These are phyloP conservation scores for Coemansia furcata DNA, from an alignment of 192 early-diverging fungal genomes.

Conservation along the genomic window DNA sequence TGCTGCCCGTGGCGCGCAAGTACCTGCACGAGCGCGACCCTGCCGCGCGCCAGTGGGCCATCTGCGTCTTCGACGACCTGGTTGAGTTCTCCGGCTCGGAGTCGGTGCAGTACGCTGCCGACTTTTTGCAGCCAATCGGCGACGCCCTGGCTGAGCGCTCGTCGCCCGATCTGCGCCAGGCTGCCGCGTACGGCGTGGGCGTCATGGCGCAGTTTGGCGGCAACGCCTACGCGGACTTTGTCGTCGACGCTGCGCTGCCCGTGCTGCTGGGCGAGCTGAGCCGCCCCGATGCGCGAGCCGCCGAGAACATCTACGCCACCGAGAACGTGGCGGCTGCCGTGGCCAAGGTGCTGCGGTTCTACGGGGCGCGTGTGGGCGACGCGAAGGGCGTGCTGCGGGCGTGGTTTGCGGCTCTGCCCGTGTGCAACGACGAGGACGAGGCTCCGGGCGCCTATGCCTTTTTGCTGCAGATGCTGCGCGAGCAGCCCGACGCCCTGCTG, in stretches of 20 bases:
- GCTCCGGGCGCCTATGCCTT: conserved; percentile 75
- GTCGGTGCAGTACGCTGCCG: conserved; percentile 67
- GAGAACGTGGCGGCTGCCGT: conserved; percentile 94
- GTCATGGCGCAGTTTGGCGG: conserved; percentile 90
- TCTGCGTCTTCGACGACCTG: conserved; percentile 91
- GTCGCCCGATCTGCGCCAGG: conserved; percentile 81
- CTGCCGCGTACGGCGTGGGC: conserved; percentile 91
- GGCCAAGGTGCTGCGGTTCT: conserved; percentile 81
- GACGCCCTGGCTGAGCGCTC: conserved; percentile 38
- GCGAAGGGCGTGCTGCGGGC: conserved; percentile 58
- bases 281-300: conserved; percentile 59
- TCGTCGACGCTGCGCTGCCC: conserved; percentile 65
- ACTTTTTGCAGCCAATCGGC: conserved; percentile 33
- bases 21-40: conserved; percentile 69
- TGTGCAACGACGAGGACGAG: conserved; percentile 87
- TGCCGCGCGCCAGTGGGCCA: conserved; percentile 81
- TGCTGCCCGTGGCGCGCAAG: conserved; percentile 69
- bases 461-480: conserved; percentile 64
- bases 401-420: conserved; percentile 82
- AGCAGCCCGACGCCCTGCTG: conserved; percentile 45
- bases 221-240: conserved; percentile 71
- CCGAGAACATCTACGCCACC: conserved; percentile 81
- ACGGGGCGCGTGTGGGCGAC: conserved; percentile 58
- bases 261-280: conserved; percentile 73
- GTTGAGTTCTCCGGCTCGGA: conserved; percentile 83